A percentile compares a stretch with the other conserved stretches of the same genome.
phyloP scores from a whole-genome alignment of 495 filamentous ascomycete genomes.

The Saxophila tyrrhenica region DNA sequence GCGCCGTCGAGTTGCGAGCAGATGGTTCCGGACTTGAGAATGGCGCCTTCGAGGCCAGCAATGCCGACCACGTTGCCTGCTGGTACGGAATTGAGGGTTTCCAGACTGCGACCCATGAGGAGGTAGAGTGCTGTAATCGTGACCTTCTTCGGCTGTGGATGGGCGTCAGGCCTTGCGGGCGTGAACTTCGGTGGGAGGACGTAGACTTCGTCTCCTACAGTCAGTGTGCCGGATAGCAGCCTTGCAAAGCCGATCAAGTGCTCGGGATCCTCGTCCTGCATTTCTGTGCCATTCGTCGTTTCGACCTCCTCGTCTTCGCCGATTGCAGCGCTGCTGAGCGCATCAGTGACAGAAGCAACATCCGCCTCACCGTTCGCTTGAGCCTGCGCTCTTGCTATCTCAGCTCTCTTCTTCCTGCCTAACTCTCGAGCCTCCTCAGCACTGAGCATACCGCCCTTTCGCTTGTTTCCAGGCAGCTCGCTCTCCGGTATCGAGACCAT shows the following conservation, averaged over 20 bases:
- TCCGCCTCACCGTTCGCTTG: constrained; percentile 35
- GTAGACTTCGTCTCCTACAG: constrained; percentile 82
- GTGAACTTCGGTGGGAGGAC: constrained; percentile 86
- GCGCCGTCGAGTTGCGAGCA: constrained; percentile 79
- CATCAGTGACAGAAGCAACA: constrained; percentile 36
- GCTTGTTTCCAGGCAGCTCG: constrained; percentile 71
- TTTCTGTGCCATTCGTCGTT: constrained; percentile 18
- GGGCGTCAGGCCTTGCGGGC: constrained; percentile 62
- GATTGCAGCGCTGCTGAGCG: constrained; percentile 41
- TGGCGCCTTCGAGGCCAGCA: constrained; percentile 75
- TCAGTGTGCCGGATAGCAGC: constrained; percentile 81
- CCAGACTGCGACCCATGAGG: constrained; percentile 86
- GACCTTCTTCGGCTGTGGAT: constrained; percentile 69
- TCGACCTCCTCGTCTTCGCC: constrained; percentile 32
- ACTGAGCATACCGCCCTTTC: constrained; percentile 58
- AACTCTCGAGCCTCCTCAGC: constrained; percentile 83
- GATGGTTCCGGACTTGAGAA: constrained; percentile 89
- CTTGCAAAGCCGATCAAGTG: constrained; percentile 91
- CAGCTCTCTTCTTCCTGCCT: constrained; percentile 76
- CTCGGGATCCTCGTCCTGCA: constrained; percentile 55
- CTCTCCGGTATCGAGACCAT: constrained; percentile 93
- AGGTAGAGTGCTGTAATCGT: constrained; percentile 85
- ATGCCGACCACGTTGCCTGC: constrained; percentile 97
- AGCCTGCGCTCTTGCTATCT: constrained; percentile 67
- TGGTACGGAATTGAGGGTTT: constrained; percentile 71